Evolutionary conservation across 306 rosid species (phyloP).

Genomic region (Inga oerstediana): DNA sequence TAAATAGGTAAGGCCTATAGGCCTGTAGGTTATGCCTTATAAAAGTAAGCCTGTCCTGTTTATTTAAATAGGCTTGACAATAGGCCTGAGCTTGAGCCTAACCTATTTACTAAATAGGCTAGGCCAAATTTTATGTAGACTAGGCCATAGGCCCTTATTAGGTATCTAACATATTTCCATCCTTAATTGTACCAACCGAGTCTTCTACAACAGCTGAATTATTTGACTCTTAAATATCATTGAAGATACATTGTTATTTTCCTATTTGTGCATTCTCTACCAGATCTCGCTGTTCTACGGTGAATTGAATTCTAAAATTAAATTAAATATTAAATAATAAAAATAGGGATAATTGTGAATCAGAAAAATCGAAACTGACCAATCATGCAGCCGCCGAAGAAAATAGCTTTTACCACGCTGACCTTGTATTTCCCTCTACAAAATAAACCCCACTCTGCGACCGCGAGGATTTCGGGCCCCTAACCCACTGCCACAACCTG

Average conservation of each 20-base stretch:
- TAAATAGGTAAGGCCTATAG: no score
- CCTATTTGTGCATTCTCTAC: not conserved
- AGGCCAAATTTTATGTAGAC: no score
- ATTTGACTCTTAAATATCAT: not conserved
- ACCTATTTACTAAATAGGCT: no score
- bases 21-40: no score
- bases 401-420: slow-evolving; percentile 81
- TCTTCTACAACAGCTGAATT: not conserved
- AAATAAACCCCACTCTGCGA: slow-evolving; percentile 72
- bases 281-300: not conserved
- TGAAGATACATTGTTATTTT: not conserved
- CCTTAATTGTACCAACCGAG: no score
- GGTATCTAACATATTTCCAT: no score
- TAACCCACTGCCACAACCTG: slow-evolving; percentile 80
- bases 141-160: no score
- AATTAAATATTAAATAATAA: not conserved
- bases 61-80: no score
- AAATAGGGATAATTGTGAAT: not conserved
- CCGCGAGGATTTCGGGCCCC: slow-evolving; percentile 45
- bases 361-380: slow-evolving; percentile 53
- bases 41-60: no score
- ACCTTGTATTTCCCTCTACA: slow-evolving; percentile 78
- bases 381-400: slow-evolving; percentile 95
- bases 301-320: not conserved
- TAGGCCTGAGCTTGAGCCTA: no score